Evolutionary conservation across 2,329 filamentous ascomycete genomes (phyloP), one percentile per base, ranked within the genome.

Genomic region (Xylaria sp.): DNA sequence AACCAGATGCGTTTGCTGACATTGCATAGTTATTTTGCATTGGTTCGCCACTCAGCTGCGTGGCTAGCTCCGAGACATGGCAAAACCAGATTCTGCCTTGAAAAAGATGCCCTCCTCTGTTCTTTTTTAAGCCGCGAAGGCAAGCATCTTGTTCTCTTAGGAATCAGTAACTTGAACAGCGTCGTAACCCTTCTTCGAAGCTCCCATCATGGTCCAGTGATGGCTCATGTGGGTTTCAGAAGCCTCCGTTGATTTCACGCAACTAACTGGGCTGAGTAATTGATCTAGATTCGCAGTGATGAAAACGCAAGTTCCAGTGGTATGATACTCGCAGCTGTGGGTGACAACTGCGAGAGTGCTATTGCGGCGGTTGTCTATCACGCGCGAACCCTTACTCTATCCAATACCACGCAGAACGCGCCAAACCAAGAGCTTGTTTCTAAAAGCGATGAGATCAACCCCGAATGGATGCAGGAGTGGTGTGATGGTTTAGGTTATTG

Each of bases 401-500:
- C 85, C 58, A n/a, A n/a, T n/a, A 74, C 75, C 8, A 72, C 72
- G 7, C 76, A 77, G 67, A 70, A 80, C 58, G 75, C 85, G 68
- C 71, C 78, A 60, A 77, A 79, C 19, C 75, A 77, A 28, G 82
- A 88, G 62, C 73, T 83, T 25, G 75, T 80, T 59, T 75, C 78
- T 0, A 69, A 84, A 7, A 76, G 77, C 15, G 77, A 81, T 25
- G 82, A 82, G 4, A 77, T 89, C 35, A 82, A 83, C 57, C 78
- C 82, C 5, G 77, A 87, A 73, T 97, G 92, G 92, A 79, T 92
- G 51, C 88, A 95, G 66, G 87, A 91, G 62, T 97, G 94, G 93
- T 94, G 94, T 73, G 95, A 98, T 75, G 92, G 93, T 0, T 80
- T 99, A 38, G 92, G 93, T 0, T 99, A 95, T 74, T 99, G 95